A percentile compares a stretch with the other conserved stretches of the same genome.
Evolutionary conservation across 177 flowering plant genomes (phyloP).

Genomic region (Tripterygium wilfordii): DNA sequence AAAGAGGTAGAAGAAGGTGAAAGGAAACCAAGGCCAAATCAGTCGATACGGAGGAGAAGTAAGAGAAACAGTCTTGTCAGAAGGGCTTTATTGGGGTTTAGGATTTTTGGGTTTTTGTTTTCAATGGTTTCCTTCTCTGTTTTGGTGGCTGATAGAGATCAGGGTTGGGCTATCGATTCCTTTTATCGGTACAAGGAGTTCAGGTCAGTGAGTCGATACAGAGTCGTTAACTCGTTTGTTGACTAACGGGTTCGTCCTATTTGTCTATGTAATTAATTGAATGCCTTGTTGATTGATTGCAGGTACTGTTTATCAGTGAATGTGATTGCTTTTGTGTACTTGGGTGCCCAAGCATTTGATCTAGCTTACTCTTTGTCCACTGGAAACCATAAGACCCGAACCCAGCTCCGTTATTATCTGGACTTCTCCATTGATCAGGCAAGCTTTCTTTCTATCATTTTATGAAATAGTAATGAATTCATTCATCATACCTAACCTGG

Average conservation of each 20-base stretch:
- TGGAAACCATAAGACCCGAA: conserved; percentile 15
- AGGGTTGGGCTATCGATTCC: conserved; percentile 53
- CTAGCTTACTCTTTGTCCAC: conserved; percentile 19
- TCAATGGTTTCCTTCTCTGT: conserved; percentile 48
- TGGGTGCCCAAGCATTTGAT: conserved; percentile 30
- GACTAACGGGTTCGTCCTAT: not conserved
- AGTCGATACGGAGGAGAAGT: conserved; percentile 18
- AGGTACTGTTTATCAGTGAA: conserved; percentile 44
- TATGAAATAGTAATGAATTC: no score
- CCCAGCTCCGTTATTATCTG: conserved; percentile 19
- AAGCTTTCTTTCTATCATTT: conserved; percentile 4
- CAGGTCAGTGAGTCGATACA: conserved; percentile 20
- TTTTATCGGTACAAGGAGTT: conserved; percentile 46
- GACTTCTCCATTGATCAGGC: conserved; percentile 50
- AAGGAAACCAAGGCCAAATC: conserved; percentile 13
- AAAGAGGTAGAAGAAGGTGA: conserved; percentile 5
- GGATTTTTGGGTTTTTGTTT: conserved; percentile 34
- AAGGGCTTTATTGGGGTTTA: conserved; percentile 31
- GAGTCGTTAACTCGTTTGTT: not conserved
- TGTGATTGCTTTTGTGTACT: conserved; percentile 40
- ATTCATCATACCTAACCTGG: conserved; percentile 1
- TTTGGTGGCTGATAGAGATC: conserved; percentile 44
- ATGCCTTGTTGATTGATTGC: conserved; percentile 3
- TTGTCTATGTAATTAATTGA: not conserved
- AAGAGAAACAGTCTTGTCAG: conserved; percentile 20